Percentiles rank a stretch among this genome's conserved stretches.
Evolutionary conservation across 2,329 filamentous ascomycete species (phyloP).

Genomic region (Fusarium sp.): DNA sequence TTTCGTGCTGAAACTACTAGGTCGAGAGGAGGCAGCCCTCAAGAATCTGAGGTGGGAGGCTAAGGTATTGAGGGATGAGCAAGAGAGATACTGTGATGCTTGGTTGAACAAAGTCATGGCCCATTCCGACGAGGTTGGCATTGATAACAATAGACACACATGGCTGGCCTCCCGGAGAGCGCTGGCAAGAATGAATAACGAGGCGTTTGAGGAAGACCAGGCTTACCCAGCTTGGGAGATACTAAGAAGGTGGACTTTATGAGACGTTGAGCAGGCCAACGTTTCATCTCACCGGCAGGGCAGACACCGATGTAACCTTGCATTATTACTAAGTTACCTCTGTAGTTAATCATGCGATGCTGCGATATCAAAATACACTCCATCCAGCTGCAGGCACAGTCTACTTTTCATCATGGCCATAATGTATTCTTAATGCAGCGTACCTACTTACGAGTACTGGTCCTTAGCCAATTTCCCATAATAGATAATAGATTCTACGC

Average conservation of each 20-base stretch:
- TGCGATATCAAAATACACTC: neutral
- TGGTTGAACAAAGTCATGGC: neutral
- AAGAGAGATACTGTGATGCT: neutral
- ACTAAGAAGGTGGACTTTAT: neutral
- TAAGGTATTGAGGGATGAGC: neutral
- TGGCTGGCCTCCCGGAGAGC: neutral
- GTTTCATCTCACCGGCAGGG: neutral
- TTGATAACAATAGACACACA: neutral
- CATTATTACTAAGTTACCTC: neutral
- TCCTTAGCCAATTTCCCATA: neutral
- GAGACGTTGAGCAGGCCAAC: neutral
- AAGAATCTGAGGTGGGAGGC: neutral
- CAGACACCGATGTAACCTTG: neutral
- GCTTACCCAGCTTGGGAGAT: neutral
- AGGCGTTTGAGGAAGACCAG: neutral
- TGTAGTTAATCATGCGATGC: neutral
- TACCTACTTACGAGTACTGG: neutral
- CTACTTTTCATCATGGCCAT: neutral
- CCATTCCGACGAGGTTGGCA: neutral
- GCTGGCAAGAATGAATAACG: neutral
- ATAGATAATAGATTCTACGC: neutral
- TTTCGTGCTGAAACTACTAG: neutral
- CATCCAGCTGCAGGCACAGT: neutral
- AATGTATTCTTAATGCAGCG: neutral
- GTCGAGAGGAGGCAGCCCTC: neutral